Conservation (phyloP, 805 yeast species). For the Scheffersomyces stipitis region DNA sequence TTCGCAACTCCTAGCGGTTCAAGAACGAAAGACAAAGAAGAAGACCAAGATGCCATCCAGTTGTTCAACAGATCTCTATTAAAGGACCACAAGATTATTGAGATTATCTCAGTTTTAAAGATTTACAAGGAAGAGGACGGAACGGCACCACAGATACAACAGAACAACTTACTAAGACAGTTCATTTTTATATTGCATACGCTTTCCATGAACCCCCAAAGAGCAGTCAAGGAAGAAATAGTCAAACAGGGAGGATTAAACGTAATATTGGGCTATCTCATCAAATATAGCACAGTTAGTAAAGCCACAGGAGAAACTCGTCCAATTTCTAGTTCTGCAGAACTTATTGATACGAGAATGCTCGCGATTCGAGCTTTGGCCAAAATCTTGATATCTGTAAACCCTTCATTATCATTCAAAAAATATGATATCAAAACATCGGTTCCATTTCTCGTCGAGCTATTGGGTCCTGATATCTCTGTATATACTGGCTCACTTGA, state of each 20-base stretch:
- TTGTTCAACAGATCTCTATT: conserved; percentile 31
- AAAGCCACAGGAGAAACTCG: conserved; percentile 19
- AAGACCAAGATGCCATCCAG: conserved; percentile 25
- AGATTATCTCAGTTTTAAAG: conserved; percentile 16
- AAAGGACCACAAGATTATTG: conserved; percentile 21
- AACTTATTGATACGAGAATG: conserved; percentile 22
- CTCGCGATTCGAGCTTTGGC: conserved; percentile 45
- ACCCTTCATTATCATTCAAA: conserved; percentile 43
- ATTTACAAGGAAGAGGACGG: conserved; percentile 13
- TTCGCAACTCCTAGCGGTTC: conserved; percentile 30
- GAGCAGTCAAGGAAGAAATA: conserved; percentile 29
- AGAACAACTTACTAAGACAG: conserved; percentile 15
- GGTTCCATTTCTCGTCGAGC: conserved; percentile 49
- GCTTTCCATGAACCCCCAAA: conserved; percentile 28
- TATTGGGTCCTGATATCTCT: conserved; percentile 36
- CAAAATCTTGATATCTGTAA: conserved; percentile 41
- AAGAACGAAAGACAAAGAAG: conserved; percentile 18
- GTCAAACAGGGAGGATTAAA: conserved; percentile 48
- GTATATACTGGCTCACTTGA: conserved; percentile 13
- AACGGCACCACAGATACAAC: not conserved
- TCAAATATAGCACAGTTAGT: conserved; percentile 24
- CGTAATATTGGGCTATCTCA: conserved; percentile 38
- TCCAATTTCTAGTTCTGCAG: conserved; percentile 14
- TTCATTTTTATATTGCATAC: conserved; percentile 34
- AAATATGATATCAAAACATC: conserved; percentile 41